Conservation (phyloP, 73 alveolate species). For the Paramecium pentaurelia region DNA sequence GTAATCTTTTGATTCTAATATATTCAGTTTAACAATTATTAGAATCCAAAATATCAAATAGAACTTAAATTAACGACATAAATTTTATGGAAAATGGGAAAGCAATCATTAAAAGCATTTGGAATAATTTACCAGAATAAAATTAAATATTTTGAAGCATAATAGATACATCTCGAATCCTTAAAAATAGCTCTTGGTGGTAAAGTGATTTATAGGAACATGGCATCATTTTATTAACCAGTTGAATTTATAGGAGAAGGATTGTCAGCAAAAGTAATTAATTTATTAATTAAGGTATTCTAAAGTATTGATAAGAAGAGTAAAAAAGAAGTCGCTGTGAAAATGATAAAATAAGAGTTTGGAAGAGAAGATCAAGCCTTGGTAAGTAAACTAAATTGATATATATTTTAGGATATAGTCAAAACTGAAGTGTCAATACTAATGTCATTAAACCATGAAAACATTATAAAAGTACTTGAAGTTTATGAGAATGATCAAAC, state of each 20-base stretch:
- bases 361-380: background rate
- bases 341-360: constrained; percentile 20
- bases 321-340: background rate
- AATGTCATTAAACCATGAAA: background rate
- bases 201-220: background rate
- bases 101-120: background rate
- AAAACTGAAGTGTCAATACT: background rate
- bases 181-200: background rate
- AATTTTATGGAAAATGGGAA: background rate
- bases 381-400: background rate
- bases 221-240: constrained; percentile 47
- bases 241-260: constrained; percentile 26
- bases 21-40: background rate
- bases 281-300: background rate
- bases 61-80: background rate
- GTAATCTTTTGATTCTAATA: background rate
- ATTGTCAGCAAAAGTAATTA: background rate
- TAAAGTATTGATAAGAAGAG: background rate
- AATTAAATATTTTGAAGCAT: constrained; percentile 33
- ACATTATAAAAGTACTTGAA: background rate
- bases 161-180: background rate
- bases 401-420: background rate
- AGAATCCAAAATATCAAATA: background rate
- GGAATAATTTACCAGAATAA: constrained; percentile 7
- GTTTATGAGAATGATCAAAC: constrained; percentile 26